Conservation (phyloP, 2,329 filamentous ascomycete genomes). For the Aspergillus glaucus region DNA sequence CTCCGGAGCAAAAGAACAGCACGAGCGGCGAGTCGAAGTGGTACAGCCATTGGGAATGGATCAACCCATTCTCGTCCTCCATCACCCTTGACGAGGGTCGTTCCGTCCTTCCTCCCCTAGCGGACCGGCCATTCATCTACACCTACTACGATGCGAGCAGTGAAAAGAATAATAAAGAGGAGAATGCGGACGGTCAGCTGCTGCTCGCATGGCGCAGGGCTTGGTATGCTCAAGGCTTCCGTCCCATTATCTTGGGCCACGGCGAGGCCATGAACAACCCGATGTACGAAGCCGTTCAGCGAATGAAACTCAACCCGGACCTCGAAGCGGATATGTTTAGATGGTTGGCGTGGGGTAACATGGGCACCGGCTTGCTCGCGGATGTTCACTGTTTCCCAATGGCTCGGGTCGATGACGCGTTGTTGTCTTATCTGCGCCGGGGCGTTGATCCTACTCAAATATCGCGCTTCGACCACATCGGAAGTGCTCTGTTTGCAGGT, state of each 20-base stretch:
- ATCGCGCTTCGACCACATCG: conserved; percentile 62
- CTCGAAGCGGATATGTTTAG: conserved; percentile 67
- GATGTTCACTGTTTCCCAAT: conserved; percentile 81
- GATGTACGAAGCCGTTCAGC: conserved; percentile 64
- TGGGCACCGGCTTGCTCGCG: conserved; percentile 75
- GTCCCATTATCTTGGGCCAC: conserved; percentile 70
- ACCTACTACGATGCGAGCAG: conserved; percentile 77
- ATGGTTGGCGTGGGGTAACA: conserved; percentile 89
- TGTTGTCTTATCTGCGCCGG: conserved; percentile 66
- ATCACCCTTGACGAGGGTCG: conserved; percentile 75
- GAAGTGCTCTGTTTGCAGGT: conserved; percentile 67
- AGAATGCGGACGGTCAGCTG: conserved; percentile 69
- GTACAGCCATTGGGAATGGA: conserved; percentile 87
- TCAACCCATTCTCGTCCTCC: conserved; percentile 78
- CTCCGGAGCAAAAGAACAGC: conserved; percentile 68
- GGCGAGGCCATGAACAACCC: conserved; percentile 80
- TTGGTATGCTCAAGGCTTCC: conserved; percentile 94
- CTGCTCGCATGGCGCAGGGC: conserved; percentile 83
- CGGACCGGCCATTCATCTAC: conserved; percentile 67
- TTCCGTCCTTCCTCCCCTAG: conserved; percentile 72
- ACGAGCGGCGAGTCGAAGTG: conserved; percentile 72
- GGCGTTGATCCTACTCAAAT: conserved; percentile 70
- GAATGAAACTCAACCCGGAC: conserved; percentile 49
- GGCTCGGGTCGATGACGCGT: conserved; percentile 64
- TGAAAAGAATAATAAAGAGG: conserved; percentile 55